Evolutionary conservation across 441 rosid species (phyloP).

Genomic region (Erodium chrysanthum): DNA sequence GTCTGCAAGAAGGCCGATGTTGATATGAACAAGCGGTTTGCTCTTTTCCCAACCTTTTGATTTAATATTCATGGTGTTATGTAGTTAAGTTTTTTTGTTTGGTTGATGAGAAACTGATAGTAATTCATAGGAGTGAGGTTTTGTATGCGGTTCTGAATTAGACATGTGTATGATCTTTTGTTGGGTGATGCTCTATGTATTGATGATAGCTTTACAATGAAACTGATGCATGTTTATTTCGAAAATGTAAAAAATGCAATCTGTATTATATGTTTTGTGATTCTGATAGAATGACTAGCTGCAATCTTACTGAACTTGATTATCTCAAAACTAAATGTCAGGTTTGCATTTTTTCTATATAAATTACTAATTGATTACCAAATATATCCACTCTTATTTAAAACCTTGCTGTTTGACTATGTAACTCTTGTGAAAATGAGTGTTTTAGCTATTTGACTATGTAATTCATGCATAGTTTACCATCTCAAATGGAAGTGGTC

Average conservation of each 20-base stretch:
- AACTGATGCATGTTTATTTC: neutral
- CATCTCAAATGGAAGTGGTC: too few relatives aligned
- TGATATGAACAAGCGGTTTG: constrained; percentile 78
- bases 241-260: neutral
- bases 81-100: neutral
- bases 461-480: too few relatives aligned
- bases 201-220: neutral
- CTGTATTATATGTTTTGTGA: too few relatives aligned
- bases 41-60: neutral
- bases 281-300: too few relatives aligned
- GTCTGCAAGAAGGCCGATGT: constrained; percentile 92
- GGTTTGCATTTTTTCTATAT: neutral
- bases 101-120: neutral
- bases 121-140: neutral
- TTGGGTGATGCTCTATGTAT: neutral
- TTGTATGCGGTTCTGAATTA: neutral
- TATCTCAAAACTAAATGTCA: neutral
- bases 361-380: neutral
- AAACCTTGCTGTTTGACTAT: neutral
- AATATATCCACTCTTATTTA: neutral
- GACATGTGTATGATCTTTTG: neutral
- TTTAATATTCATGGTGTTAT: neutral
- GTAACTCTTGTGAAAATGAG: neutral
- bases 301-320: too few relatives aligned
- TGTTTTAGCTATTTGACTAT: too few relatives aligned